Base-by-base conservation (phyloP, 1,139 yeast genomes). In the Yamadazyma diospyri region DNA sequence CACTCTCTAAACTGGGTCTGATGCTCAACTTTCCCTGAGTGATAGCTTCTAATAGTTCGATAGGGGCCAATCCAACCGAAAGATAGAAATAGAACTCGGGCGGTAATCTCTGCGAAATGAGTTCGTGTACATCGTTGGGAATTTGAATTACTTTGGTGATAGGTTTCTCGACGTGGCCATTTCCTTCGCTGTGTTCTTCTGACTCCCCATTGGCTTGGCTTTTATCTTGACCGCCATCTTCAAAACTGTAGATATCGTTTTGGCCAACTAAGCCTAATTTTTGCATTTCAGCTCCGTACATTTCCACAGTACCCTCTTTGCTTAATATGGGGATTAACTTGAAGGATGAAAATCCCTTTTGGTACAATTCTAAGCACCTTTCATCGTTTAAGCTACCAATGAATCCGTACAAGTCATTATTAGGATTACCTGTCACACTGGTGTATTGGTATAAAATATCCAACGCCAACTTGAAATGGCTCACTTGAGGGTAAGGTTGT, bases 101-200 rank as follows among this genome's bases (percentile, higher is more conserved):
- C 1, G 97, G 95, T 34, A 92, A 66, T 50, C 94, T 74, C 54
- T 85, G 89, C 4, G 95, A 88, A 33, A 92, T 72, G 34, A 89
- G 74, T 32, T 82, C 92, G 51, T 86, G 94, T 15, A 86, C 67
- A 54, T 88, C 94, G 41, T 76, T 75, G 9, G 97, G 97, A 18
- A 80, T 68, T 41, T 62, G 69, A 23, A 59, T 52, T 17, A 37
- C 19, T 7, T 32, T 37, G 20, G 20, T 18, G 20, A 9, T 7
- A 9, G 20, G 9, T 6, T 13, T 27, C 16, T 20, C 29, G 22
- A 24, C 13, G 4, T 18, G n/a, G 4, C 18, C 23, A 16, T 20
- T 20, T 7, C 18, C 3, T 5, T 24, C 22, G 17, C 22, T 16
- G 22, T 18, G 16, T 14, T 12, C 10, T 12, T 21, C 20, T 13